Base-by-base conservation (phyloP, 2,329 filamentous ascomycete genomes). In the Sporothrix sp. region DNA sequence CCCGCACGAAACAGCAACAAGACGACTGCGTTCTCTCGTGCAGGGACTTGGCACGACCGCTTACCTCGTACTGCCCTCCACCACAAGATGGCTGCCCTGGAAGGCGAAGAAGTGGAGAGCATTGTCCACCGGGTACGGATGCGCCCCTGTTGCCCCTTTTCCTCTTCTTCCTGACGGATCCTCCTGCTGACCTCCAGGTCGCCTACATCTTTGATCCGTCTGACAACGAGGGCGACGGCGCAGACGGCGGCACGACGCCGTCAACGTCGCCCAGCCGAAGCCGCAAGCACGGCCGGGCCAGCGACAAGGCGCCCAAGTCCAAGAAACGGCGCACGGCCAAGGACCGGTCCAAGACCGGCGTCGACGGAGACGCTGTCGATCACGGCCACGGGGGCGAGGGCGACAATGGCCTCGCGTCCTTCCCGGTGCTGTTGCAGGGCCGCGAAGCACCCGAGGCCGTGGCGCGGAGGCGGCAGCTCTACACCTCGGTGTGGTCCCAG, bases 181-280 rank as follows among this genome's bases (percentile, higher is more conserved):
- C 9, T 9, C 40, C 11, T 7, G 4, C 42, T 45, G 33, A 45
- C 42, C 7, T 6, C 8, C 25, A 84, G 80, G 73, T 74, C 42
- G 78, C 79, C 51, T 84, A 81, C 62, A 66, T 84, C 56, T 84
- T 82, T 63, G 71, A 74, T 53, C 74, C 79, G 52, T 65, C 71
- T 39, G 66, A 69, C 52, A 63, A 66, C 27, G 66, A 62, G 47
- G 56, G 61, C 38, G 58, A 58, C 13, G 38, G 13, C 18, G n/a
- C 9, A 13, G 32, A 30, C n/a, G 21, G 16, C 7, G 21, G 20
- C 5, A n/a, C 21, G 6, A 14, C 44, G 10, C 13, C 16, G 23
- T 30, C 32, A 7, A 32, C 14, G 16, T 28, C 33, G 18, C 21
- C n/a, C 2, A 38, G 40, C 21, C 8, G 18, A 9, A 45, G 20